phyloP scores from a whole-genome alignment of 176 grass and related monocot species.

The Luzula sylvatica region DNA sequence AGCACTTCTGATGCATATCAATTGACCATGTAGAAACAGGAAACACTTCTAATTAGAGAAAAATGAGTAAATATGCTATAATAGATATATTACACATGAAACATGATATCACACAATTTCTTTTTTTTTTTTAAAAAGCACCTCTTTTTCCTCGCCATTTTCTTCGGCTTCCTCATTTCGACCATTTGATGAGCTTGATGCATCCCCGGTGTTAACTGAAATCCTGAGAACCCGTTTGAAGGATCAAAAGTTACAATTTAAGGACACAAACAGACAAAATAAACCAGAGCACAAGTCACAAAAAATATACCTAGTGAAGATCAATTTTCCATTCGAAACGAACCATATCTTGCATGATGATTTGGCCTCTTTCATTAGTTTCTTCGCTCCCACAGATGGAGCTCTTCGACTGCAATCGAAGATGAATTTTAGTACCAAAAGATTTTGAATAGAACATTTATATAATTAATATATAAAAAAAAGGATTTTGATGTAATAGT shows the following conservation, averaged over 20 bases:
- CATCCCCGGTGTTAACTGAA: slow-evolving; percentile 4
- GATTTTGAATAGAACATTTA: too few relatives aligned
- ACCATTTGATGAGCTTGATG: slow-evolving; percentile 20
- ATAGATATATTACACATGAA: slow-evolving; percentile 3
- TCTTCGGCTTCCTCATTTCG: neutral
- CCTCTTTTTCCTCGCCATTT: slow-evolving; percentile 1
- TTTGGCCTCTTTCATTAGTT: slow-evolving; percentile 13
- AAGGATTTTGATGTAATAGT: neutral
- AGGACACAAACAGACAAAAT: neutral
- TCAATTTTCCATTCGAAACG: slow-evolving; percentile 24
- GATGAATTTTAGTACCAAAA: neutral
- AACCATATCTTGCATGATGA: slow-evolving; percentile 37
- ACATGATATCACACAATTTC: too few relatives aligned
- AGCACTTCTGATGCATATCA: neutral
- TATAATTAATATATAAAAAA: too few relatives aligned
- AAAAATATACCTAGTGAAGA: slow-evolving; percentile 23
- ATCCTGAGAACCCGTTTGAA: neutral
- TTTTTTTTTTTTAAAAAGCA: neutral
- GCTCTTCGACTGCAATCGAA: slow-evolving; percentile 8
- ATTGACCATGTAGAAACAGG: neutral
- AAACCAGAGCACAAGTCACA: neutral
- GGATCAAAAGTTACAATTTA: neutral
- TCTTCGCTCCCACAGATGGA: slow-evolving; percentile 2
- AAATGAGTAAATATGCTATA: slow-evolving; percentile 9
- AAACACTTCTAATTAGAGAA: neutral